Conservation (phyloP, 2,329 filamentous ascomycete species). For the Fusarium annulatum region DNA sequence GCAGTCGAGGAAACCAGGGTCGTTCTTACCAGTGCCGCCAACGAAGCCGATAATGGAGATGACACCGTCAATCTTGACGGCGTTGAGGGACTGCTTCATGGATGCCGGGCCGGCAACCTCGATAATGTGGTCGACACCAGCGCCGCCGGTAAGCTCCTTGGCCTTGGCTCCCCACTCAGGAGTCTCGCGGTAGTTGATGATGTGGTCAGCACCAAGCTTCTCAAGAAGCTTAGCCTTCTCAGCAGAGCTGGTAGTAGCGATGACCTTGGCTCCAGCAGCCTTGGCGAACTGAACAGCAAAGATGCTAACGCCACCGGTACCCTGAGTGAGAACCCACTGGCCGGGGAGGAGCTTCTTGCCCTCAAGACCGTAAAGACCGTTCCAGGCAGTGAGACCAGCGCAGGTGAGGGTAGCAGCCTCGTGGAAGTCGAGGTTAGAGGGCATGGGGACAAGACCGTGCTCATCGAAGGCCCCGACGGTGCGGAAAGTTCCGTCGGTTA, state of each 20-base stretch:
- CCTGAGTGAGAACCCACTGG: constrained; percentile 72
- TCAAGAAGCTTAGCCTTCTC: constrained; percentile 57
- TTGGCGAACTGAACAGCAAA: constrained; percentile 71
- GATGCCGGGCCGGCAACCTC: constrained; percentile 60
- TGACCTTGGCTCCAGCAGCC: constrained; percentile 60
- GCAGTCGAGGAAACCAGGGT: constrained; percentile 51
- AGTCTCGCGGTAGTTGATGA: constrained; percentile 62
- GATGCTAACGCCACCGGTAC: constrained; percentile 76
- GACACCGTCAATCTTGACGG: constrained; percentile 59
- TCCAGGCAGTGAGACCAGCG: constrained; percentile 73
- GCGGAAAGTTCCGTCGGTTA: constrained; percentile 74
- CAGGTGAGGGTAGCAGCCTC: constrained; percentile 70
- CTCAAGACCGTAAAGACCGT: constrained; percentile 69
- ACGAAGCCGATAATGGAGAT: constrained; percentile 56
- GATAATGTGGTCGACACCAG: constrained; percentile 60
- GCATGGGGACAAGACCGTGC: constrained; percentile 72
- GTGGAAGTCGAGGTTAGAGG: constrained; percentile 62
- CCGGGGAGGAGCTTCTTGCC: constrained; percentile 62
- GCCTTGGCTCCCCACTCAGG: constrained; percentile 59
- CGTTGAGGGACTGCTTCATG: constrained; percentile 57
- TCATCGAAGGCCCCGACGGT: constrained; percentile 76
- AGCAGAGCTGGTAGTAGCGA: constrained; percentile 60
- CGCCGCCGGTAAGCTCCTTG: constrained; percentile 55
- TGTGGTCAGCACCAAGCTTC: constrained; percentile 61
- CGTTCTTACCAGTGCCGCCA: constrained; percentile 41